A percentile compares a stretch with the other conserved stretches of the same genome.
Evolutionary conservation across 257 asterid species (phyloP).

Genomic region (Lantana camara): DNA sequence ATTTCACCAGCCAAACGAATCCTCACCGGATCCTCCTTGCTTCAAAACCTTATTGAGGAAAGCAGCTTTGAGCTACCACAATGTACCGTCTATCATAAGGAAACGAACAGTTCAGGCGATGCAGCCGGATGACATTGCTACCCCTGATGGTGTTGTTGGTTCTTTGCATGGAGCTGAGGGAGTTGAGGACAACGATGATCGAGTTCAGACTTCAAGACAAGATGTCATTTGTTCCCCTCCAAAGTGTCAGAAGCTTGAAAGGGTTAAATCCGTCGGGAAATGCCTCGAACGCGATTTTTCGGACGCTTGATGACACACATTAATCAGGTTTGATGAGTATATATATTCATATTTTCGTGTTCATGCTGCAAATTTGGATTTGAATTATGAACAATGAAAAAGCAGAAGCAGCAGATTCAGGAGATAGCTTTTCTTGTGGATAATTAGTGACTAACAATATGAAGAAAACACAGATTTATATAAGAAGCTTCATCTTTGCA

Average conservation of each 20-base stretch:
- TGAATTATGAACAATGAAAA: no score
- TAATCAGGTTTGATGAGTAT: no score
- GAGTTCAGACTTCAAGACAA: neutral
- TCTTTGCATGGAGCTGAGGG: neutral
- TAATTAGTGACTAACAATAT: no score
- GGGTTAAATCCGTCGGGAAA: constrained; percentile 31
- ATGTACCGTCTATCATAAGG: constrained; percentile 47
- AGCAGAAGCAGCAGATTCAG: no score
- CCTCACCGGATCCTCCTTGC: neutral
- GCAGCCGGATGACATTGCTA: constrained; percentile 13
- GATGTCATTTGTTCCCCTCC: constrained; percentile 5
- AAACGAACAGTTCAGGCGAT: constrained; percentile 21
- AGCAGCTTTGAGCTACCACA: constrained; percentile 37
- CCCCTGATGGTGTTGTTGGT: constrained; percentile 6
- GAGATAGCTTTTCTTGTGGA: no score
- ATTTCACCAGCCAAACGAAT: constrained; percentile 9
- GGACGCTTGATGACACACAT: constrained; percentile 15
- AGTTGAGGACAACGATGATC: constrained; percentile 25
- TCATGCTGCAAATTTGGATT: no score
- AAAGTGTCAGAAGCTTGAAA: constrained; percentile 27
- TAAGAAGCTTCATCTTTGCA: no score
- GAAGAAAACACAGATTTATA: no score
- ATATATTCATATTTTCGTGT: no score
- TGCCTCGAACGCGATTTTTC: constrained; percentile 31
- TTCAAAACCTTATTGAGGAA: constrained; percentile 25